These are phyloP conservation scores for Loxodes magnus DNA, from an alignment of 73 alveolate species.

Conservation along the genomic window DNA sequence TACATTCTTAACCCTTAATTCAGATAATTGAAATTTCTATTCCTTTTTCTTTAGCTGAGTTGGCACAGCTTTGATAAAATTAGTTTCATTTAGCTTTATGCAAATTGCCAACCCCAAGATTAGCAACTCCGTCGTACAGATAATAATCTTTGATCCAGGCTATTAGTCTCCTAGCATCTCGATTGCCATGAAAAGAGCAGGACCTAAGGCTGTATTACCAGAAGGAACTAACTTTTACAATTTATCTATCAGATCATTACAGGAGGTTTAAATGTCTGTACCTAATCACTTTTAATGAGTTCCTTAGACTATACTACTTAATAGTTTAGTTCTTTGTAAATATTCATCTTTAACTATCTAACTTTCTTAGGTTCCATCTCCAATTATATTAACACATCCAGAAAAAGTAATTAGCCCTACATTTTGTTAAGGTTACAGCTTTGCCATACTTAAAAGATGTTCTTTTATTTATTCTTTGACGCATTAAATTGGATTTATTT, in stretches of 20 bases:
- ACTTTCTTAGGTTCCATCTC: constrained; percentile 64
- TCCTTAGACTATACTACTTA: constrained; percentile 27
- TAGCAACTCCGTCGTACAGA: constrained; percentile 93
- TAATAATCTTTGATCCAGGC: constrained; percentile 66
- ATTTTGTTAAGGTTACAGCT: too few relatives aligned
- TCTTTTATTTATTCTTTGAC: too few relatives aligned
- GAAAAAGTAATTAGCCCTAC: constrained; percentile 83
- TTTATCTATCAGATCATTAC: constrained; percentile 21
- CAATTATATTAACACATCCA: constrained; percentile 58
- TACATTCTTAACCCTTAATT: constrained; percentile 79
- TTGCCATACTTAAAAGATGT: too few relatives aligned
- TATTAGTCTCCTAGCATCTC: constrained; percentile 49
- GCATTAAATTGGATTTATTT: too few relatives aligned
- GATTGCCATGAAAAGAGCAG: constrained; percentile 61
- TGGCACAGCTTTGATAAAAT: constrained; percentile 65
- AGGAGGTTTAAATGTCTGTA: constrained; percentile 38
- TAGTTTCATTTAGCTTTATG: constrained; percentile 28
- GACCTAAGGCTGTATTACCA: constrained; percentile 88
- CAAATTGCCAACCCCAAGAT: constrained; percentile 72
- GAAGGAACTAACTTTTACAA: constrained; percentile 42
- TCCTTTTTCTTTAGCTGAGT: constrained; percentile 54
- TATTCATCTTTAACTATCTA: constrained; percentile 54
- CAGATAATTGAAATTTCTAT: constrained; percentile 48
- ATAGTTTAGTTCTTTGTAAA: constrained; percentile 30
- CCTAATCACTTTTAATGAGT: constrained; percentile 23